phyloP scores from a whole-genome alignment of 768 basidiomycete genomes.

The Hygrophorus pudorinus region DNA sequence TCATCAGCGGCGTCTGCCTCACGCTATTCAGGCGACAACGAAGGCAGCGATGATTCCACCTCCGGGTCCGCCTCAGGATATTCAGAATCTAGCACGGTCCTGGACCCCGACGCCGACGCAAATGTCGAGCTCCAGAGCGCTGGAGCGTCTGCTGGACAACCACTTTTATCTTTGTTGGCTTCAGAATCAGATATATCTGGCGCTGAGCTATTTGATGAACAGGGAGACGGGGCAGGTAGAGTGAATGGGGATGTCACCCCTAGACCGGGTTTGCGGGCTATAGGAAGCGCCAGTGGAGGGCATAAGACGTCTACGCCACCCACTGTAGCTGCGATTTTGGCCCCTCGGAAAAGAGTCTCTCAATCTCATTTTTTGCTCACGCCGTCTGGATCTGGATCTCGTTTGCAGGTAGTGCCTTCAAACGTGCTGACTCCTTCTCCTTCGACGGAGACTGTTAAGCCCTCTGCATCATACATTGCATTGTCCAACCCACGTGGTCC shows the following conservation, averaged over 20 bases:
- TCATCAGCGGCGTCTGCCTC: constrained; percentile 2
- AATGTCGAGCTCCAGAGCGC: constrained; percentile 19
- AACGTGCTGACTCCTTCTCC: too few relatives aligned
- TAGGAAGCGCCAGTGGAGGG: too few relatives aligned
- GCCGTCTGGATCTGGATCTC: too few relatives aligned
- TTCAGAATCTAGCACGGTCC: constrained; percentile 31
- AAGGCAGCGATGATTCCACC: constrained; percentile 38
- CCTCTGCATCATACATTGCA: neutral
- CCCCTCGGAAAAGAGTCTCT: too few relatives aligned
- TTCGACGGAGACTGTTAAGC: too few relatives aligned
- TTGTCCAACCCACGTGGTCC: neutral
- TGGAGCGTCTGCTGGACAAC: constrained; percentile 23
- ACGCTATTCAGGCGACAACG: constrained; percentile 34
- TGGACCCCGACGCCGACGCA: constrained; percentile 24
- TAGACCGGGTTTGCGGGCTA: constrained; percentile 25
- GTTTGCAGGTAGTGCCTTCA: too few relatives aligned
- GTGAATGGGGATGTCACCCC: constrained; percentile 56
- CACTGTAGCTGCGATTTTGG: too few relatives aligned
- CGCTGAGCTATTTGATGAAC: constrained; percentile 6
- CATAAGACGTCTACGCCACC: too few relatives aligned
- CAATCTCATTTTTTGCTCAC: too few relatives aligned
- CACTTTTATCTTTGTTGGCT: constrained; percentile 14
- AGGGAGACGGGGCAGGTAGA: constrained; percentile 1
- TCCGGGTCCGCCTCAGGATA: constrained; percentile 27
- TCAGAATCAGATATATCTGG: neutral